Conservation (phyloP, 768 basidiomycete species). For the Clitopilus hobsonii region DNA sequence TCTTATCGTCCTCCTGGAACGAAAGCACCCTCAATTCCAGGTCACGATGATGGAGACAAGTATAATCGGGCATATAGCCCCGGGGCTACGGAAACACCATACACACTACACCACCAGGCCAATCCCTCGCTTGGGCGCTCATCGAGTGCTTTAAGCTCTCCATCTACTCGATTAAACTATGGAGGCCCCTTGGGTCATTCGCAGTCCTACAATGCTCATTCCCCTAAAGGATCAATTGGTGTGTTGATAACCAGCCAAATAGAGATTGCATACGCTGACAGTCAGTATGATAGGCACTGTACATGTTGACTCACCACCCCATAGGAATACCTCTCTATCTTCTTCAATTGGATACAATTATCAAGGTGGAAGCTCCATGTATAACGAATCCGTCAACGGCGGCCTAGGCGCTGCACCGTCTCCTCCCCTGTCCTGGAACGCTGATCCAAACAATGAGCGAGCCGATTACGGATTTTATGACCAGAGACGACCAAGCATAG, state of each 20-base stretch:
- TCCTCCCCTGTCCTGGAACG: background rate
- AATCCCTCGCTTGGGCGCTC: background rate
- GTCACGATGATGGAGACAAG: constrained; percentile 11
- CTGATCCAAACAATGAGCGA: background rate
- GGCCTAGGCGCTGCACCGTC: background rate
- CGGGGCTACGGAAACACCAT: background rate
- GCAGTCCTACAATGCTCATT: background rate
- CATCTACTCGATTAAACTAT: background rate
- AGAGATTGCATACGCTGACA: background rate
- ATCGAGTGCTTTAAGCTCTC: background rate
- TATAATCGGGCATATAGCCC: constrained; percentile 1
- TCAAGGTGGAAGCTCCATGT: background rate
- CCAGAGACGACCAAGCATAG: constrained; percentile 9
- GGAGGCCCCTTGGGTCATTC: background rate
- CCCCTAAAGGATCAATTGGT: constrained; percentile 6
- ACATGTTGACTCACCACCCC: constrained; percentile 1
- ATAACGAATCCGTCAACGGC: background rate
- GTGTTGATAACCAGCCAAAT: background rate
- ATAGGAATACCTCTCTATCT: constrained; percentile 10
- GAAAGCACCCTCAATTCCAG: constrained; percentile 20
- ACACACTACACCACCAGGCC: background rate
- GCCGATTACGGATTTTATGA: background rate
- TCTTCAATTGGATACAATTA: constrained; percentile 5
- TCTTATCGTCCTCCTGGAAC: constrained; percentile 27
- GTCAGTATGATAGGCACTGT: background rate